Base-by-base conservation (phyloP, 2,329 filamentous ascomycete genomes). In the Dactylellina haptotyla region DNA sequence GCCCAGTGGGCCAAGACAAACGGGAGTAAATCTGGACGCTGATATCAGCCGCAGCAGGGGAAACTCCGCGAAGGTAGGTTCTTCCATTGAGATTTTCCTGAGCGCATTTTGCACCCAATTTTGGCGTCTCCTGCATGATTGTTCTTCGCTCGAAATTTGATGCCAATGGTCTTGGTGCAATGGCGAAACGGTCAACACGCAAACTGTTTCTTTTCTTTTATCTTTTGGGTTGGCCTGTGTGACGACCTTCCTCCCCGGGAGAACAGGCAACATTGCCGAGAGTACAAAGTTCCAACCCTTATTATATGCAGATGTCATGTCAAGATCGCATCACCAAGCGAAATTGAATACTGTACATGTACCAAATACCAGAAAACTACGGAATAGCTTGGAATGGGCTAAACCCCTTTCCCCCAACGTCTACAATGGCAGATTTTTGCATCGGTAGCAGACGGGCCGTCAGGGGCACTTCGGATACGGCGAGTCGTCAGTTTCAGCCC, bases 41-140 rank as follows among this genome's bases (percentile, higher is more conserved):
- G 53, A 54, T 37, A 69, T 69, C 64, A 69, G 64, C 64, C 64
- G 64, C 54, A 41, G 25, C 25, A 59, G n/a, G 20, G 23, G 25
- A 39, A 37, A 26, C 9, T 10, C 10, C n/a, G 18, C 10, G 37
- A 45, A 43, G 34, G 26, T 53, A 30, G 39, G 34, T 43, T 58
- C 32, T 12, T 57, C 53, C 20, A 18, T 9, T 28, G 39, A 30
- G 26, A 39, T 16, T 41, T 41, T 41, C 3, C 18, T 16, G 18
- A 4, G 8, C 28, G 41, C 46, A 5, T 18, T 50, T 12, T 54
- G 64, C 32, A 26, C 32, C 48, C 56, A 69, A 69, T 54, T 69
- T 48, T 56, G 64, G 56, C 45, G 43, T 56, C 46, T 48, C 51
- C 62, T 65, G 50, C 63, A 48, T 57, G 30, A 4, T 4, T 10